phyloP scores from a whole-genome alignment of 768 basidiomycete genomes.

The Suillus subluteus region DNA sequence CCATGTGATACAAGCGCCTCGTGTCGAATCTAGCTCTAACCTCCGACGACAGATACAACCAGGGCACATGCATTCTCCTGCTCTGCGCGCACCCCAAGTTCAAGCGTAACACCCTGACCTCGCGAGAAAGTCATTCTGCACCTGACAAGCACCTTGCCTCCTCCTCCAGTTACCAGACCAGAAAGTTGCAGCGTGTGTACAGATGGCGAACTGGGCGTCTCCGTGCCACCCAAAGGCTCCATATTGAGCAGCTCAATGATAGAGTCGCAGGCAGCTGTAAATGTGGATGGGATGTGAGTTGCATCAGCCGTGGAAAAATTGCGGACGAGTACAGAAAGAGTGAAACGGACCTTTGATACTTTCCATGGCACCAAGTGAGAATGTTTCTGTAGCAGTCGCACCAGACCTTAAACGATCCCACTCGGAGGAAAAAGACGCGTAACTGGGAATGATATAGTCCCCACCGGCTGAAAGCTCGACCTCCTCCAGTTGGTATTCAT shows the following conservation, averaged over 20 bases:
- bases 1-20: conserved; percentile 16
- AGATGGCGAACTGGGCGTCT: conserved; percentile 76
- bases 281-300: conserved; percentile 15
- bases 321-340: conserved; percentile 1
- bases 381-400: conserved; percentile 87
- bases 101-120: conserved; percentile 90
- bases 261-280: conserved; percentile 90
- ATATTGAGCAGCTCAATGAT: conserved; percentile 96
- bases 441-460: conserved; percentile 96
- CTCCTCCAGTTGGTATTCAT: conserved; percentile 97
- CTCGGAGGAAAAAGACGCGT: conserved; percentile 88
- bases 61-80: conserved; percentile 84
- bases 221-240: conserved; percentile 94
- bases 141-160: conserved; percentile 93
- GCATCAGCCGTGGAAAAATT: conserved; percentile 16
- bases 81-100: conserved; percentile 90
- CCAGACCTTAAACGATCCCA: conserved; percentile 91
- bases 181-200: conserved; percentile 95
- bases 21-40: conserved; percentile 37
- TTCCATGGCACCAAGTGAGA: conserved; percentile 89
- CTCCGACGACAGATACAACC: conserved; percentile 88
- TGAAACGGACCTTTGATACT: conserved; percentile 82
- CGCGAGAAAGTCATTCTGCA: conserved; percentile 94
- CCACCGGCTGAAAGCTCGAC: conserved; percentile 90
- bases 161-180: conserved; percentile 88